A percentile compares a stretch with the other conserved stretches of the same genome.
Conservation (phyloP, 495 filamentous ascomycete genomes). For the Margaritispora aquatica region DNA sequence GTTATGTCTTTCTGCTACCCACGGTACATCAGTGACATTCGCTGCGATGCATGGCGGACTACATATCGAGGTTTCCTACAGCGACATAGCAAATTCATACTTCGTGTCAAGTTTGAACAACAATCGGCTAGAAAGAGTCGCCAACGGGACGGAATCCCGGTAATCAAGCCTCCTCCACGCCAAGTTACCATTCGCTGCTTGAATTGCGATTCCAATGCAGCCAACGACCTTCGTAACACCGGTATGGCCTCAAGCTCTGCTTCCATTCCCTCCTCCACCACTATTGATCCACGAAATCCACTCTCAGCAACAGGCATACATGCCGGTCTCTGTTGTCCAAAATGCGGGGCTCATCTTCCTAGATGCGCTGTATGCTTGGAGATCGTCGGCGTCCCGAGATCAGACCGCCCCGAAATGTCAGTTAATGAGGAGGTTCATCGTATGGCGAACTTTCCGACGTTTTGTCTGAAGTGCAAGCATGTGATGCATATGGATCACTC, state of each 20-base stretch:
- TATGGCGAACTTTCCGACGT: conserved; percentile 55
- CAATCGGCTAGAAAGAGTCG: conserved; percentile 51
- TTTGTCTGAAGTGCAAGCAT: conserved; percentile 86
- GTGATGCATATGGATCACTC: conserved; percentile 87
- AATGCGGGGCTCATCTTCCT: conserved; percentile 81
- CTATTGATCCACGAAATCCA: conserved; percentile 13
- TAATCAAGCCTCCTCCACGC: conserved; percentile 57
- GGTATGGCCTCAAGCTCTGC: conserved; percentile 1
- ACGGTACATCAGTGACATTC: conserved; percentile 70
- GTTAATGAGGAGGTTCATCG: conserved; percentile 41
- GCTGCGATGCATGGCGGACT: conserved; percentile 73
- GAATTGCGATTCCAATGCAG: conserved; percentile 62
- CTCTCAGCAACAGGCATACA: conserved; percentile 25
- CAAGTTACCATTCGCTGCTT: conserved; percentile 81
- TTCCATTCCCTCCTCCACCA: conserved; percentile 1
- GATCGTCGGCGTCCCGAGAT: conserved; percentile 74
- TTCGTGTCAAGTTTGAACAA: conserved; percentile 58
- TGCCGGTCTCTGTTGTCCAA: conserved; percentile 64
- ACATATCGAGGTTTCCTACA: conserved; percentile 81
- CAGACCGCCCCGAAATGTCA: conserved; percentile 49
- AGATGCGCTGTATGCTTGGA: conserved; percentile 84
- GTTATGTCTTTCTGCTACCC: conserved; percentile 77
- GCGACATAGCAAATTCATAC: conserved; percentile 42
- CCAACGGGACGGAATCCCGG: conserved; percentile 52
- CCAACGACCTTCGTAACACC: conserved; percentile 26